Conservation (phyloP, 1,284 basidiomycete species). For the Thecaphora thlaspeos region DNA sequence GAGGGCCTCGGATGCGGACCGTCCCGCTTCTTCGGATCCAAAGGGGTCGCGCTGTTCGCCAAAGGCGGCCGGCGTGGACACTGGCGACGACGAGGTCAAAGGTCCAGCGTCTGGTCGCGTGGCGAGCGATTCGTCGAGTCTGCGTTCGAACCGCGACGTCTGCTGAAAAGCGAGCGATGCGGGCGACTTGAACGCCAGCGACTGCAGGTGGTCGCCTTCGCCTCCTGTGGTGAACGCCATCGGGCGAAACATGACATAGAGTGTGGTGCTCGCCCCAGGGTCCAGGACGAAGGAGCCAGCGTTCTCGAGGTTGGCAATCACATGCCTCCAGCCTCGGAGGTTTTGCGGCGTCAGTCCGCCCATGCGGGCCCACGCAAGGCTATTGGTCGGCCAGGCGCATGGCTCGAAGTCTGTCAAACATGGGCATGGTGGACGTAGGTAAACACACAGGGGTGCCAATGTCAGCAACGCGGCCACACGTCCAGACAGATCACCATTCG, state of each 20-base stretch:
- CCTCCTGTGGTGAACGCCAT: constrained; percentile 33
- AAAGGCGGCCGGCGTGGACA: constrained; percentile 26
- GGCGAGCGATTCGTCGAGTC: not conserved
- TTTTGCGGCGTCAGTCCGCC: constrained; percentile 47
- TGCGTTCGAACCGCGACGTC: not conserved
- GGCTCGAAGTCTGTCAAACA: constrained; percentile 13
- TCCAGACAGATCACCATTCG: not conserved
- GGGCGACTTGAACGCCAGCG: not conserved
- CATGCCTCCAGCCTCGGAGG: constrained; percentile 48
- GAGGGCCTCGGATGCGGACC: constrained; percentile 11
- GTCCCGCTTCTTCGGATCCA: constrained; percentile 20
- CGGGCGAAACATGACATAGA: constrained; percentile 46
- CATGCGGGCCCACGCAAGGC: constrained; percentile 40
- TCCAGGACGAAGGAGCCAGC: constrained; percentile 44
- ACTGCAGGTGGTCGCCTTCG: constrained; percentile 9
- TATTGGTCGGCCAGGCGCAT: constrained; percentile 45
- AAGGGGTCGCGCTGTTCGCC: constrained; percentile 22
- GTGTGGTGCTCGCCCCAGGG: constrained; percentile 25
- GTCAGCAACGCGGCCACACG: too few species aligned
- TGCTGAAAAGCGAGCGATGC: not conserved
- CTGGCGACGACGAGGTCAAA: constrained; percentile 9
- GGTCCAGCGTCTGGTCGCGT: constrained; percentile 5
- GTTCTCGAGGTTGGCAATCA: constrained; percentile 47
- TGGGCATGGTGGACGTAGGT: not conserved
- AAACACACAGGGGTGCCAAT: too few species aligned